Evolutionary conservation across 2,329 filamentous ascomycete genomes (phyloP), one percentile per base, ranked within the genome.

Genomic region (Calonectria pteridis): DNA sequence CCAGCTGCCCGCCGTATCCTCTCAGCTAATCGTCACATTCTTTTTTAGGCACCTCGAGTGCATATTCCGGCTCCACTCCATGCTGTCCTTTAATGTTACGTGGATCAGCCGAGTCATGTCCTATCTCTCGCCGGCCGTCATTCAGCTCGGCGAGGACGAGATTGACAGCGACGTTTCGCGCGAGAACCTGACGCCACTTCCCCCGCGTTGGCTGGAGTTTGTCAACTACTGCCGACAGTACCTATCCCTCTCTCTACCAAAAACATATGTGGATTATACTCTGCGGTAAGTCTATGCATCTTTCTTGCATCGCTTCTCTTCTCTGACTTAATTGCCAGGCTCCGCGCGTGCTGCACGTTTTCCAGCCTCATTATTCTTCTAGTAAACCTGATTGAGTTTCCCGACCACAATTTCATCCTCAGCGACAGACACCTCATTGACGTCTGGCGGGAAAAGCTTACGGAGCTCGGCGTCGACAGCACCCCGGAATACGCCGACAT

Each of bases 331-430:
- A 2, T 2, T 16, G 1, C 26, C 20, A 79, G 77, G 76, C 68
- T 79, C 9, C 75, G 73, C 6, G 71, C 66, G 18, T 79, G 77
- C 43, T 66, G 73, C 35, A 72, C 73, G 10, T 77, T 73, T 16
- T 77, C 76, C 0, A 77, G 73, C 11, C 33, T 79, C 3, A 55
- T 78, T 18, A 68, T 79, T 11, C 53, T 79, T 0, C 67, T 78
- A 6, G 67, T 79, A 26, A 79, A 79, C 13, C 76, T 78, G 49
- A 74, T 79, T 5, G 77, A 79, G 29, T 76, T 72, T 50, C 77
- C 77, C 6, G 72, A 72, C 33, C 72, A 78, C 6, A 43, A 29
- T 9, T 33, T 67, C 1, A 59, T 74, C 4, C 2, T 28, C 0
- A 33, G 69, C 0, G 76, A 79, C 4, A 51, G 64, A 18, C 29